Conservation (phyloP, 495 filamentous ascomycete genomes). For the Barbatosphaeria neglecta region DNA sequence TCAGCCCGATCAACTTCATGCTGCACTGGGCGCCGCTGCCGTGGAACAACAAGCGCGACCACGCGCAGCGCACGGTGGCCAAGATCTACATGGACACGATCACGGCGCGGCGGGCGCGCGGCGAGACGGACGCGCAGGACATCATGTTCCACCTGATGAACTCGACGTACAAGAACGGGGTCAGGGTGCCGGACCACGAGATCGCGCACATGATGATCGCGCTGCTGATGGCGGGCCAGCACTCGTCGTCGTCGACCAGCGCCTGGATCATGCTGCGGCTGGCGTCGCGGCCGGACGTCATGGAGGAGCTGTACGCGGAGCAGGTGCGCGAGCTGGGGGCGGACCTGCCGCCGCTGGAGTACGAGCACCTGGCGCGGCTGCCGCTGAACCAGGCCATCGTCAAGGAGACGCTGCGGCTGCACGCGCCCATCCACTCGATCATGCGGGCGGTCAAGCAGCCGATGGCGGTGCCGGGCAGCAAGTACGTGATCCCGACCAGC, state of each 20-base stretch:
- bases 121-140: constrained; percentile 44
- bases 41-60: constrained; percentile 67
- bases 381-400: constrained; percentile 59
- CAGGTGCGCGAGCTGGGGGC: constrained; percentile 52
- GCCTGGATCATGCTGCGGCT: constrained; percentile 75
- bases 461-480: constrained; percentile 65
- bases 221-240: constrained; percentile 79
- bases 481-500: constrained; percentile 61
- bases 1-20: constrained; percentile 75
- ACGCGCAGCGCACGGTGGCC: constrained; percentile 62
- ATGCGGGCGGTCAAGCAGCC: constrained; percentile 75
- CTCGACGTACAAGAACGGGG: constrained; percentile 64
- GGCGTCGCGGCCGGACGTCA: constrained; percentile 57
- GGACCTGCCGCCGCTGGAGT: constrained; percentile 50
- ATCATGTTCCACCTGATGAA: constrained; percentile 81
- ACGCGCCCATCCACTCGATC: constrained; percentile 76
- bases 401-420: constrained; percentile 70
- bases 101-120: constrained; percentile 44
- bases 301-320: constrained; percentile 67
- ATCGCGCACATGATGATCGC: constrained; percentile 90
- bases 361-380: constrained; percentile 57
- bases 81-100: constrained; percentile 72
- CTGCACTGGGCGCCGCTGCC: constrained; percentile 80
- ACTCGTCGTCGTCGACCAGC: constrained; percentile 72
- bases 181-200: constrained; percentile 60